Base-by-base conservation (phyloP, 768 basidiomycete species). In the Boletus reticuloceps region DNA sequence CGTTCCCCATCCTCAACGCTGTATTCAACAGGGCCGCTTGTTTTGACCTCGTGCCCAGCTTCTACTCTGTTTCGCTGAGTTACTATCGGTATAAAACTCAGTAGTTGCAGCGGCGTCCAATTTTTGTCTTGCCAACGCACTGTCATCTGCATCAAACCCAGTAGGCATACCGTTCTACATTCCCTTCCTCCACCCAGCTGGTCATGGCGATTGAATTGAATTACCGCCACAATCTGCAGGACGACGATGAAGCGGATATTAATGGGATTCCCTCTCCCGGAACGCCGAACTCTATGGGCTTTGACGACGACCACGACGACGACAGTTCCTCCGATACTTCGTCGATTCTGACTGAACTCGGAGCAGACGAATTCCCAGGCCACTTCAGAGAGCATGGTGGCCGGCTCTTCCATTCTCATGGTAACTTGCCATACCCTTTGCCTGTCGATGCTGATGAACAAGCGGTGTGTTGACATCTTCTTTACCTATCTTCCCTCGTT, bases 361-460 rank as follows among this genome's bases (percentile, higher is more conserved):
- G 38, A 50, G 67, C 70, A 39, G 74, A 80, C 20, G 86, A 89
- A 3, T 84, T 87, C 60, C 82, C 84, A 0, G 49, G 41, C 13
- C 84, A 83, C 71, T 91, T 90, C 60, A 61, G 61, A 32, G 84
- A 89, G 58, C 73, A 75, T 8, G 74, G 77, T 60, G 82, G 78
- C 32, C 78, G 86, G 37, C 82, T 89, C 68, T 91, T 84, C 72
- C 84, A 84, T 75, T 85, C 85, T 63, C 80, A 82, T 74, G 72
- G 74, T 70, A 71, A 63, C 58, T 78, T 81, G 43, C 84, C 84
- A 47, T 92, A 91, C 66, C 84, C 84, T 13, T 73, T 92, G 46
- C 90, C 90, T 42, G 84, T 84, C 6, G 89, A 92, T 68, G 77
- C 79, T 17, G 75, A 74, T 6, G 90, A 92, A 69, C 85, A 86